Conservation (phyloP, 306 rosid species). For the Castanea crenata region DNA sequence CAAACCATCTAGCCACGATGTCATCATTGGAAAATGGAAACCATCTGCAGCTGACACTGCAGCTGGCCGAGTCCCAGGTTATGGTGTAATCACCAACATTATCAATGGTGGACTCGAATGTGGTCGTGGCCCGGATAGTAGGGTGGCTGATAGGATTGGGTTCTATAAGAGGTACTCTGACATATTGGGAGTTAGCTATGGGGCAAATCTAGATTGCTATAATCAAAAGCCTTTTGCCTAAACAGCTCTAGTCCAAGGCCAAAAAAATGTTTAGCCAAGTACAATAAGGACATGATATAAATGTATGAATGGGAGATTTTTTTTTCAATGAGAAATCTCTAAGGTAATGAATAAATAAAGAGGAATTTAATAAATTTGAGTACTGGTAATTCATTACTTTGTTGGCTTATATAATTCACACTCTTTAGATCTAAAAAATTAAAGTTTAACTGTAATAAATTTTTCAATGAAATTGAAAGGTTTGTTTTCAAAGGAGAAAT, state of each 20-base stretch:
- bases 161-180: constrained; percentile 45
- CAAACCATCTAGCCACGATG: constrained; percentile 65
- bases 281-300: too few species aligned
- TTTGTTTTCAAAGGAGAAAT: too few species aligned
- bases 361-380: too few species aligned
- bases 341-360: too few species aligned
- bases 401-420: too few species aligned
- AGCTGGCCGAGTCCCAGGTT: constrained; percentile 45
- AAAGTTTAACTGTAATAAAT: too few species aligned
- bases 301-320: too few species aligned
- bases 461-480: too few species aligned
- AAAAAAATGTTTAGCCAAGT: too few species aligned
- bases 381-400: too few species aligned
- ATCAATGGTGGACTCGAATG: constrained; percentile 63
- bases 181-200: constrained; percentile 17
- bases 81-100: constrained; percentile 52
- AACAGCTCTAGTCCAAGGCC: not conserved
- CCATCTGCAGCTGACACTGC: constrained; percentile 38
- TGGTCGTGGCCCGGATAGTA: constrained; percentile 19
- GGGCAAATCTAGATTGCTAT: constrained; percentile 34
- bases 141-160: constrained; percentile 41
- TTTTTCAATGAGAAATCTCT: too few species aligned
- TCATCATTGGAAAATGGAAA: constrained; percentile 45
- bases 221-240: constrained; percentile 32
- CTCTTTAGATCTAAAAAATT: too few species aligned